phyloP scores from a whole-genome alignment of 768 basidiomycete species.

The Mycena capillaripes region DNA sequence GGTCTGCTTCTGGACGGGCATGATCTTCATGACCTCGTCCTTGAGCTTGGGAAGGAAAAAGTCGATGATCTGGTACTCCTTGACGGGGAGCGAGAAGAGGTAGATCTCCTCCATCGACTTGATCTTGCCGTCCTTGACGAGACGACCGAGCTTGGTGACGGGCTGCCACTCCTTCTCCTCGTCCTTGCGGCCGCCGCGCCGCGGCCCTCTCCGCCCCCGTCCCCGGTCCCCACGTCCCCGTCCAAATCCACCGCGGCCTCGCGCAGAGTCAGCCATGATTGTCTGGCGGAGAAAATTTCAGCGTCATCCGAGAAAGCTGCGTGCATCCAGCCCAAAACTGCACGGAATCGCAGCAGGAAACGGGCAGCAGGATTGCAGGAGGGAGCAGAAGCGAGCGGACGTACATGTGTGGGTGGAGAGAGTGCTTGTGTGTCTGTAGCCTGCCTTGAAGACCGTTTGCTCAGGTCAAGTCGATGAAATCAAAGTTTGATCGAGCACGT shows the following conservation, averaged over 20 bases:
- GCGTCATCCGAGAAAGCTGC: conserved; percentile 57
- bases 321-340: conserved; percentile 63
- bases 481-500: too few relatives aligned
- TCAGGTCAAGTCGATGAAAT: neutral
- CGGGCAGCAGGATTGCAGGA: neutral
- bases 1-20: conserved; percentile 99
- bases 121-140: conserved; percentile 99
- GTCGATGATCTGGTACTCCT: conserved; percentile 99
- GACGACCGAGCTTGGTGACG: conserved; percentile 98
- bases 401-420: neutral
- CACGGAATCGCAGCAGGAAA: neutral
- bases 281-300: conserved; percentile 36
- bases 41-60: conserved; percentile 99
- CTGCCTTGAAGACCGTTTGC: neutral
- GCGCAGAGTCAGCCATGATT: conserved; percentile 85
- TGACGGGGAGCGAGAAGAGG: conserved; percentile 99
- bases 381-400: neutral
- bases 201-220: conserved; percentile 89
- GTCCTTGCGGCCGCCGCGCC: conserved; percentile 98
- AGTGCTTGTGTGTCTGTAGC: neutral
- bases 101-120: conserved; percentile 99
- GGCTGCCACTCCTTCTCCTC: conserved; percentile 99
- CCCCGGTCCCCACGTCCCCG: conserved; percentile 95
- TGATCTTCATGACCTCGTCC: conserved; percentile 99
- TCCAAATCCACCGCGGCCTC: conserved; percentile 82